These are phyloP conservation scores for Pyrus communis DNA, from an alignment of 306 rosid genomes.

Conservation along the genomic window DNA sequence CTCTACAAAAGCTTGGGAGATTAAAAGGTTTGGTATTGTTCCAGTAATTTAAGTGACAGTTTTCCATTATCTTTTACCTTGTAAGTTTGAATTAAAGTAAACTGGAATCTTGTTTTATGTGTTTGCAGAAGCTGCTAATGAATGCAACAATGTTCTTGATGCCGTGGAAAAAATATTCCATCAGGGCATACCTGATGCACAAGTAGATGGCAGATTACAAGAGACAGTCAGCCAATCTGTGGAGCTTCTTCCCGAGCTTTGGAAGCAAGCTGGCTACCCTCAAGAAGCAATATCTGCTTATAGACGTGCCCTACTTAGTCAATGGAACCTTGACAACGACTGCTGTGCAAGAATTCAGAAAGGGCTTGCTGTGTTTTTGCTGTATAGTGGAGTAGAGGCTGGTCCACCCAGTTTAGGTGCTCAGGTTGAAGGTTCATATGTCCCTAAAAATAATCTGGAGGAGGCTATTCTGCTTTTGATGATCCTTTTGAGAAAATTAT, in stretches of 20 bases:
- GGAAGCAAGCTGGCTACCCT: slow-evolving; percentile 59
- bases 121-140: slow-evolving; percentile 77
- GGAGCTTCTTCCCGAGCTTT: slow-evolving; percentile 95
- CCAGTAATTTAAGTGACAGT: not conserved
- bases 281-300: slow-evolving; percentile 71
- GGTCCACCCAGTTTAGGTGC: slow-evolving; percentile 77
- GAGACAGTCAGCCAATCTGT: slow-evolving; percentile 80
- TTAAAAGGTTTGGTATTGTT: slow-evolving; percentile 41
- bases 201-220: slow-evolving; percentile 79
- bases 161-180: slow-evolving; percentile 81
- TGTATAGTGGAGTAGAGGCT: slow-evolving; percentile 88
- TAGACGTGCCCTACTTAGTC: slow-evolving; percentile 79
- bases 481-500: slow-evolving; percentile 62
- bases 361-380: slow-evolving; percentile 61
- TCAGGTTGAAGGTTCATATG: slow-evolving; percentile 75
- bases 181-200: slow-evolving; percentile 64
- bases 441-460: slow-evolving; percentile 86
- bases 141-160: slow-evolving; percentile 74
- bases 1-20: slow-evolving; percentile 80
- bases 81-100: slow-evolving; percentile 9
- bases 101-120: slow-evolving; percentile 26
- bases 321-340: slow-evolving; percentile 87
- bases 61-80: not conserved
- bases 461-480: slow-evolving; percentile 87
- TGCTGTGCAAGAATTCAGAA: slow-evolving; percentile 82